Percentiles rank a stretch among this genome's conserved stretches.
These are phyloP conservation scores for Ettlia oleoabundans DNA, from an alignment of 139 green algal species.

Conservation along the genomic window DNA sequence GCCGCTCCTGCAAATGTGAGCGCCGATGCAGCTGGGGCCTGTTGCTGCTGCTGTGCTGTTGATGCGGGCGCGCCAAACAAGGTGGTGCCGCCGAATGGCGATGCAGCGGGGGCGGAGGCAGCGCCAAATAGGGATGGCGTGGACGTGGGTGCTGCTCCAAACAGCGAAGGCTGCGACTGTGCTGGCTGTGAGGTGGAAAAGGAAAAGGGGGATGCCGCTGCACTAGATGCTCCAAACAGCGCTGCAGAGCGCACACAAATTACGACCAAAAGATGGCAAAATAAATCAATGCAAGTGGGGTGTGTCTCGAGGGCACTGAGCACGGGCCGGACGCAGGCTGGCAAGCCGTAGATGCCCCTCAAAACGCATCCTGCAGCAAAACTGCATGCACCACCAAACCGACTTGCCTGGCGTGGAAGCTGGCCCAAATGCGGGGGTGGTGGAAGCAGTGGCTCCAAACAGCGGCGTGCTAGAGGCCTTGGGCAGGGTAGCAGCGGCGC, in stretches of 20 bases:
- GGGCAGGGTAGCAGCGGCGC: conserved; percentile 3
- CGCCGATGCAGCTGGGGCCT: background rate
- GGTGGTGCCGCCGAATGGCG: background rate
- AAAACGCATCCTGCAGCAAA: background rate
- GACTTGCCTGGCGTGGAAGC: conserved; percentile 5
- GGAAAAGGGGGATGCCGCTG: conserved; percentile 13
- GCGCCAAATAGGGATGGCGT: conserved; percentile 28
- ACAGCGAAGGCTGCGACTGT: conserved; percentile 18
- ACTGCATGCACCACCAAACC: background rate
- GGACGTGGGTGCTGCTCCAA: conserved; percentile 9
- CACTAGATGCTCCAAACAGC: conserved; percentile 38
- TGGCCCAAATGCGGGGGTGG: conserved; percentile 41
- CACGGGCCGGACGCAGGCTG: too few species aligned
- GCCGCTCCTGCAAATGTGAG: background rate
- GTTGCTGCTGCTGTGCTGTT: background rate
- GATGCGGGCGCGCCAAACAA: conserved; percentile 19
- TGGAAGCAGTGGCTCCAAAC: conserved; percentile 22
- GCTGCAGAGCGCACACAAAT: conserved; percentile 4
- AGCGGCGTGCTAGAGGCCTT: conserved; percentile 47
- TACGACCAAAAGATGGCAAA: background rate
- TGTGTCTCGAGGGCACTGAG: too few species aligned
- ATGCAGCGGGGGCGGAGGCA: background rate
- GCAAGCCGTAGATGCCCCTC: too few species aligned
- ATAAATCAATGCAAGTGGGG: too few species aligned
- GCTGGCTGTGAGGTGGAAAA: conserved; percentile 25